Percentiles rank a stretch among this genome's conserved stretches.
Evolutionary conservation across 352 stramenopile species (phyloP).

Genomic region (Lagenidium sp.): DNA sequence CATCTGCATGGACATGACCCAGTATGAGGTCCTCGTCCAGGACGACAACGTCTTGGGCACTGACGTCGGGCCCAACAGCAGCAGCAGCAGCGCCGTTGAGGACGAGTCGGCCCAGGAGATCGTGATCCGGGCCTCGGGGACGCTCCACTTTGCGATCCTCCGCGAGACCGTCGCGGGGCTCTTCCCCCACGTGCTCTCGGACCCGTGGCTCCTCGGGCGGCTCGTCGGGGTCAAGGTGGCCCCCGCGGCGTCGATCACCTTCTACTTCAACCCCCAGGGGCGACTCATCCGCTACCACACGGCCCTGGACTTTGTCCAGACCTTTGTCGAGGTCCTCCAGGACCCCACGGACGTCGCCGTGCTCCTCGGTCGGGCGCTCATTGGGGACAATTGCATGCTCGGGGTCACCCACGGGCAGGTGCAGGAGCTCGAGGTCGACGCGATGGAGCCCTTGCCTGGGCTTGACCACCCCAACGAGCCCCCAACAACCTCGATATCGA

Average conservation of each 20-base stretch:
- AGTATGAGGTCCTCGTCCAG: no score
- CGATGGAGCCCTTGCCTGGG: no score
- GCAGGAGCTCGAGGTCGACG: no score
- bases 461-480: no score
- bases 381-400: conserved; percentile 30
- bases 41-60: conserved; percentile 25
- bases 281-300: conserved; percentile 20
- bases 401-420: no score
- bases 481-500: no score
- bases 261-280: conserved; percentile 24
- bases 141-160: conserved; percentile 31
- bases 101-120: no score
- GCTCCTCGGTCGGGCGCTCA: conserved; percentile 21
- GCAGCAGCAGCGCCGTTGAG: no score
- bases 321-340: conserved; percentile 22
- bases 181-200: conserved; percentile 31
- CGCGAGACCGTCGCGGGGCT: conserved; percentile 30
- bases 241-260: conserved; percentile 13
- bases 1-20: conserved; percentile 20
- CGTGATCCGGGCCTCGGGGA: conserved; percentile 22
- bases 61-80: no score
- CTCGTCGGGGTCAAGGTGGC: conserved; percentile 28
- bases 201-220: conserved; percentile 26
- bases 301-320: conserved; percentile 28
- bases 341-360: conserved; percentile 20